Evolutionary conservation across 495 filamentous ascomycete species (phyloP), one percentile per base, ranked within the genome.

Genomic region (Oleoguttula mirabilis): DNA sequence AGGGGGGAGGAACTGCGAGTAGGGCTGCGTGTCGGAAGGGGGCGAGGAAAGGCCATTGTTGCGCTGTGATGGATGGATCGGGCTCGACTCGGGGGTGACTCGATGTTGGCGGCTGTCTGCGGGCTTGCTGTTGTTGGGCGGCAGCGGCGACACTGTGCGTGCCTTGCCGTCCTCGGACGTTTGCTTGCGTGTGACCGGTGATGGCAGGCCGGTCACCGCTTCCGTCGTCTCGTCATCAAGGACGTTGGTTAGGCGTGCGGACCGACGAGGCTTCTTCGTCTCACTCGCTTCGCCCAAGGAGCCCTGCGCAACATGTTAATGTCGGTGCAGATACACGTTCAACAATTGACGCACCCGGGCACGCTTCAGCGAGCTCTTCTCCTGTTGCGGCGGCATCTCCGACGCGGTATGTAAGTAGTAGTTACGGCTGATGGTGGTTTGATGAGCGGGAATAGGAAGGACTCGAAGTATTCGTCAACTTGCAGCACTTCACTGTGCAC

Each of bases 1-100:
- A 2, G 82, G 79, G 39, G 82, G 76, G 19, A 84, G 62, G 57
- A 82, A 84, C 63, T 98, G 90, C 7, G 84, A 88, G 28, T 73
- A 67, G 0, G 70, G 69, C 51, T 82, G 77, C 0, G 77, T 82
- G 52, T 82, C 77, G 16, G 59, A 62, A 2, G 75, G 76, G 2
- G 76, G 75, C 10, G 79, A 80, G 3, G 80, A 80, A 16, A 82
- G 74, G 19, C 74, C 71, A 1, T 71, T 75, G 17, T 17, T 30
- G 11, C 23, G n/a, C 19, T 48, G 44, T 1, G 50, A 44, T 12
- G 24, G 22, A 31, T 47, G 72, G 50, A 42, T 56, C 48, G 52
- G 66, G 55, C 45, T 67, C 55, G 58, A 72, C 55, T 34, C 59
- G 20, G 69, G 66, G 8, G 69, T 63, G 24, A 58, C 64, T 27